A percentile compares a stretch with the other conserved stretches of the same genome.
Conservation (phyloP, 768 basidiomycete species). For the Pulveroboletus frians region DNA sequence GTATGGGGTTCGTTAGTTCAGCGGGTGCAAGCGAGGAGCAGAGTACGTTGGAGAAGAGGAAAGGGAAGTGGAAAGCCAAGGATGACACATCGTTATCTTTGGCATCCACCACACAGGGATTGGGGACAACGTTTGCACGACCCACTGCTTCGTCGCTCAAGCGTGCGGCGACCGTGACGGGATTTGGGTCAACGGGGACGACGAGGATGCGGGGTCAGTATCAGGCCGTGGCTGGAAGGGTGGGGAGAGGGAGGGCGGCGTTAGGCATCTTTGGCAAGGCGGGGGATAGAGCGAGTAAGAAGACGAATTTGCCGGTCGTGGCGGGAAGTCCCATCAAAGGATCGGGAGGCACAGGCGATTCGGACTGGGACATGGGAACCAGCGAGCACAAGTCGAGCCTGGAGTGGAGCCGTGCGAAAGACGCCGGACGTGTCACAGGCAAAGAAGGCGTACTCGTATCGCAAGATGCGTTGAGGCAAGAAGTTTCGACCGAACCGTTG, state of each 20-base stretch:
- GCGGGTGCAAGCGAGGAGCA: constrained; percentile 12
- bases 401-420: background rate
- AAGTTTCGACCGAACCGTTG: constrained; percentile 7
- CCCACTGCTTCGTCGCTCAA: constrained; percentile 31
- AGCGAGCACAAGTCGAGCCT: background rate
- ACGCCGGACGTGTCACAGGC: background rate
- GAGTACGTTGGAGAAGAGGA: background rate
- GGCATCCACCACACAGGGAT: background rate
- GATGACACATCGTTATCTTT: constrained; percentile 19
- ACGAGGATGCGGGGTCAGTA: constrained; percentile 4
- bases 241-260: constrained; percentile 7
- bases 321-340: constrained; percentile 45
- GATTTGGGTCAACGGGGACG: constrained; percentile 2
- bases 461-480: constrained; percentile 7
- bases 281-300: constrained; percentile 36
- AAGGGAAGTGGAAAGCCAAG: constrained; percentile 19
- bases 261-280: constrained; percentile 21
- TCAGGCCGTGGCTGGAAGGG: background rate
- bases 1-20: constrained; percentile 54
- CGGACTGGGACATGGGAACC: background rate
- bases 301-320: constrained; percentile 41
- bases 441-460: constrained; percentile 10
- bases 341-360: constrained; percentile 6
- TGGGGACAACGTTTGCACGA: constrained; percentile 18
- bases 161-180: constrained; percentile 19